These are phyloP conservation scores for Jamesozyma gamospora DNA, from an alignment of 805 yeast species.

Conservation along the genomic window DNA sequence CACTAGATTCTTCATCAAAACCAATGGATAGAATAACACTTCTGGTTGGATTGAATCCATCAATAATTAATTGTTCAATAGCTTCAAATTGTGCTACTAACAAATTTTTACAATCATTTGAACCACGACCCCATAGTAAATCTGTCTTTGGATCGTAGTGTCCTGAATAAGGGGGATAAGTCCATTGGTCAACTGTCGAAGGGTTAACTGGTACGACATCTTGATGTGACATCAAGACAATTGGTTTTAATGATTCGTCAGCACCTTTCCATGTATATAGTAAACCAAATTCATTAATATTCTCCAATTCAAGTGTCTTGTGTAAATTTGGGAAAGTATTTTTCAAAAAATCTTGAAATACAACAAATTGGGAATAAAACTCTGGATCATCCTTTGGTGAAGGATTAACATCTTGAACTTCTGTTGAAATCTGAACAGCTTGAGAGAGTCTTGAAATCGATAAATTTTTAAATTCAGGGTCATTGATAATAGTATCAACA, in stretches of 20 bases:
- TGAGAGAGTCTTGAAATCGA: conserved; percentile 40
- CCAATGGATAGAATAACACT: conserved; percentile 60
- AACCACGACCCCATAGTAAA: conserved; percentile 66
- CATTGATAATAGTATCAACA: conserved; percentile 22
- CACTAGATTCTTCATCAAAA: conserved; percentile 70
- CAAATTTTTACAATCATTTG: conserved; percentile 64
- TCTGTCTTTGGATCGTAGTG: conserved; percentile 49
- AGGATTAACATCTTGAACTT: conserved; percentile 44
- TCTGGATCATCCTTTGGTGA: conserved; percentile 23
- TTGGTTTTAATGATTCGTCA: conserved; percentile 44
- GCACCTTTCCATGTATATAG: conserved; percentile 59
- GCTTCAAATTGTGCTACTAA: conserved; percentile 60
- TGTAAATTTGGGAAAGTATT: conserved; percentile 50
- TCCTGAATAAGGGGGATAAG: conserved; percentile 55
- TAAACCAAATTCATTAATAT: conserved; percentile 55
- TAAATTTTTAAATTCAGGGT: conserved; percentile 28
- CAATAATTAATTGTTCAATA: conserved; percentile 42
- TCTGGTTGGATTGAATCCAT: conserved; percentile 50
- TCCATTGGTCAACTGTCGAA: conserved; percentile 54
- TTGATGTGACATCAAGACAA: conserved; percentile 68
- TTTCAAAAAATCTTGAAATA: conserved; percentile 45
- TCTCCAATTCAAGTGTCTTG: conserved; percentile 37
- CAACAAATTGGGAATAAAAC: conserved; percentile 35
- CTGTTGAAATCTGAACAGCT: conserved; percentile 59
- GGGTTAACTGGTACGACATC: conserved; percentile 77